Evolutionary conservation across 192 early-diverging fungal species (phyloP).

Genomic region (Dimargaris verticillata): DNA sequence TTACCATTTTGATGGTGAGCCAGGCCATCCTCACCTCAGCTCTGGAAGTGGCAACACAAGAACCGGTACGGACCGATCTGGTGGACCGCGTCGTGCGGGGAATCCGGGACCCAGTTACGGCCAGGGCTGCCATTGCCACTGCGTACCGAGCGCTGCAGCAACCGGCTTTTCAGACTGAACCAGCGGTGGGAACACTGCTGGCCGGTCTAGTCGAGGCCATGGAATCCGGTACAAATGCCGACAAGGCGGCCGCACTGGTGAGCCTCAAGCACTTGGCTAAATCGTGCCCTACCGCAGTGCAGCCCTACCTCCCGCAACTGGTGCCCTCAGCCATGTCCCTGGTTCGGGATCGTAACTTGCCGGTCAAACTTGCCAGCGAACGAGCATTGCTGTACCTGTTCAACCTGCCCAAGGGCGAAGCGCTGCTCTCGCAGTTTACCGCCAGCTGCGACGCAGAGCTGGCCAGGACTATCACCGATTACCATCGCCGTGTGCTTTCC

Average conservation of each 20-base stretch:
- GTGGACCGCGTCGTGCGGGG: background rate
- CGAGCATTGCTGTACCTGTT: slow-evolving; percentile 56
- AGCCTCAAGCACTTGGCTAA: slow-evolving; percentile 37
- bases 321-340: slow-evolving; percentile 50
- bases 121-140: background rate
- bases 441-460: slow-evolving; percentile 27
- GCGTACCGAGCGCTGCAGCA: background rate
- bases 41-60: background rate
- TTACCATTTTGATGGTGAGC: background rate
- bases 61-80: background rate
- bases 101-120: background rate
- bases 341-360: slow-evolving; percentile 63
- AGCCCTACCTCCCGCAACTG: slow-evolving; percentile 31
- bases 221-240: slow-evolving; percentile 17
- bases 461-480: slow-evolving; percentile 32
- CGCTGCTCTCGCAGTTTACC: slow-evolving; percentile 16
- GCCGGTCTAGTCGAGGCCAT: slow-evolving; percentile 15
- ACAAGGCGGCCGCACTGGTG: slow-evolving; percentile 33
- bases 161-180: background rate
- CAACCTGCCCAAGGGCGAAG: slow-evolving; percentile 36
- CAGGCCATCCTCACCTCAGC: background rate
- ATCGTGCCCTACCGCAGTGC: slow-evolving; percentile 24
- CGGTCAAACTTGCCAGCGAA: slow-evolving; percentile 77
- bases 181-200: background rate
- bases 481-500: slow-evolving; percentile 40